A percentile compares a stretch with the other conserved stretches of the same genome.
phyloP scores from a whole-genome alignment of 2,329 filamentous ascomycete species.

The Aspergillus aculeatinus region DNA sequence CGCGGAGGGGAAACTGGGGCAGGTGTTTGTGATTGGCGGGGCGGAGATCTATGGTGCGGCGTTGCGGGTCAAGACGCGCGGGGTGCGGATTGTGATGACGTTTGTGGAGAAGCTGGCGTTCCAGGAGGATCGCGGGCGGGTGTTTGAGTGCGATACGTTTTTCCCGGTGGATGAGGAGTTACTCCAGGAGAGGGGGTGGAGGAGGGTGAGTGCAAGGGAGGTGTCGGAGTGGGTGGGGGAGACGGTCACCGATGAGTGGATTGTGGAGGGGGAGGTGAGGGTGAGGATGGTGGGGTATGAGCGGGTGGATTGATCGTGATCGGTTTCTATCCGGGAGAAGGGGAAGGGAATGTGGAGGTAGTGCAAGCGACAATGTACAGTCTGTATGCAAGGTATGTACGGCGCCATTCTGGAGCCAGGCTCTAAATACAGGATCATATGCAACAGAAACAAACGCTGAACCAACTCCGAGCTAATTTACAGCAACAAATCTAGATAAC shows the following conservation, averaged over 20 bases:
- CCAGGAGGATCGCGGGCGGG: slow-evolving; percentile 13
- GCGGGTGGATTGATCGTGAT: slow-evolving; percentile 19
- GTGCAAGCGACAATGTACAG: background rate
- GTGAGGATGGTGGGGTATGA: slow-evolving; percentile 51
- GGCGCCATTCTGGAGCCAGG: background rate
- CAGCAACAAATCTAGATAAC: background rate
- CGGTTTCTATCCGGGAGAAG: too few relatives aligned
- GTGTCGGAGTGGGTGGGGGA: slow-evolving; percentile 46
- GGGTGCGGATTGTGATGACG: slow-evolving; percentile 42
- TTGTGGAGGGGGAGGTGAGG: slow-evolving; percentile 50
- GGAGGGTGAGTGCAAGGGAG: slow-evolving; percentile 34
- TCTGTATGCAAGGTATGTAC: slow-evolving; percentile 1
- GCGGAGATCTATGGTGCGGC: slow-evolving; percentile 78
- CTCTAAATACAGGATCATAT: background rate
- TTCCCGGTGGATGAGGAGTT: slow-evolving; percentile 44
- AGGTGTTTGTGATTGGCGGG: slow-evolving; percentile 86
- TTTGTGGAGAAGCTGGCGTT: slow-evolving; percentile 34
- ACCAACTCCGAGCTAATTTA: slow-evolving; percentile 10
- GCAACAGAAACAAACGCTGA: background rate
- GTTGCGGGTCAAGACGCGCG: slow-evolving; percentile 43
- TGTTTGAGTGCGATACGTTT: slow-evolving; percentile 51
- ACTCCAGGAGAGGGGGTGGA: slow-evolving; percentile 31
- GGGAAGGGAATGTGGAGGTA: background rate
- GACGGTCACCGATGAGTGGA: slow-evolving; percentile 42
- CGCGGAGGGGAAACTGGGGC: slow-evolving; percentile 43